Base-by-base conservation (phyloP, 306 rosid species). In the Gastrolobium bilobum region DNA sequence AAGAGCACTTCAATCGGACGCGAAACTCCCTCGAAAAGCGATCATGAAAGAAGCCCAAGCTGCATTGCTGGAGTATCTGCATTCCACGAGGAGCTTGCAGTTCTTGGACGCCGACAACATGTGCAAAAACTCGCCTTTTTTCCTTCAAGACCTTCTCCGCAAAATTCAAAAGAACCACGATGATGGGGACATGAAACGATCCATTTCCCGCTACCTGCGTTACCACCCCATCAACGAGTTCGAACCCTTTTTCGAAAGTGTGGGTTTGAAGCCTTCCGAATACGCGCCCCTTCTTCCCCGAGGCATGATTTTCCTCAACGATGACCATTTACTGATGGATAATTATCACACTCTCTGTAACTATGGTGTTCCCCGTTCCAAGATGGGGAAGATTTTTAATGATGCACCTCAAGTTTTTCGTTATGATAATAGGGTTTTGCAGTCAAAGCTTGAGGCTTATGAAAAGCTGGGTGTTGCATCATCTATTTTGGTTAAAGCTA, bases 171-270 rank as follows among this genome's bases (percentile, higher is more conserved):
- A 10, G 4, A 68, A 78, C 26, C 26, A 67, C 0, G 46, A 8
- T 0, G 14, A 11, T 0, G 9, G 72, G 47, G 83, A 77, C 40
- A 53, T 83, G 6, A 85, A 73, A 38, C 62, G 78, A 44, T 82
- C 88, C 2, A 47, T 89, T 50, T 7, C 87, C 11, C 83, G 92
- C 20, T 84, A 85, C 44, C 81, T 94, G 40, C 82, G 92, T 14
- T 90, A 91, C 74, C 87, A 94, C 67, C 98, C 98, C 11, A 76
- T 94, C 73, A 92, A 94, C 59, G 98, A 94, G 56, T 94, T 94
- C 46, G 97, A 92, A 54, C 96, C 93, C 52, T 94, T 94, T 72
- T 90, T 94, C 38, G 98, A 94, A 86, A 91, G 96, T 81, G 53
- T 84, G 68, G 98, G 97, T 15, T 85, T 94, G 85, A 82, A 83